Evolutionary conservation across 495 filamentous ascomycete genomes (phyloP), one percentile per base, ranked within the genome.

Genomic region (Hypoxylon intermedium): DNA sequence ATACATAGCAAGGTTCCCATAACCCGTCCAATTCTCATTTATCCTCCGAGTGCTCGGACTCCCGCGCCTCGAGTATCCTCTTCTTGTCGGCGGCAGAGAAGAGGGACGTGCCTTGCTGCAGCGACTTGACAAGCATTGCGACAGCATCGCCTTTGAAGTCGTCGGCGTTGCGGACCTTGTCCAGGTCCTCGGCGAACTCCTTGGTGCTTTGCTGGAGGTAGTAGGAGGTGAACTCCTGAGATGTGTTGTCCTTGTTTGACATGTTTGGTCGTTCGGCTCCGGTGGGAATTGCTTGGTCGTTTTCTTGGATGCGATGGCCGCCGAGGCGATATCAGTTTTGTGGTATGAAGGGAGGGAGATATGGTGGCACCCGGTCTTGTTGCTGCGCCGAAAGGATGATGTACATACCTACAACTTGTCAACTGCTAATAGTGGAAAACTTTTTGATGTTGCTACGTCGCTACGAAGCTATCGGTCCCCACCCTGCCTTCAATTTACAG

Each of bases 141-240:
- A 91, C 58, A 9, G 83, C 84, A 23, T 80, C 78, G 50, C 80
- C 79, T 49, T 77, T 83, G 65, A 91, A 92, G 71, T 92, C 89
- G 63, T 82, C 80, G 23, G 89, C 84, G 31, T 65, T 71, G 20
- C 88, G 83, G 7, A 91, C 68, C 57, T 80, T 79, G 71, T 90
- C 85, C 20, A 92, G 75, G 67, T 91, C 89, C 30, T 90, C 86
- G 6, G 83, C 85, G 53, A 90, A 88, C 56, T 90, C 87, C 7
- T 76, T 71, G 5, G 89, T 88, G 13, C 86, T 74, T 49, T 79
- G 80, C 37, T 82, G 80, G 57, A 91, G 80, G 70, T 91, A 91
- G 69, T 80, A 85, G 21, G 81, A 75, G 12, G 82, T 82, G 71
- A 89, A 89, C 21, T 82, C 75, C 20, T 61, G 53, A 30, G 61